Conservation (phyloP, 257 asterid species). For the Pogostemon cablin region DNA sequence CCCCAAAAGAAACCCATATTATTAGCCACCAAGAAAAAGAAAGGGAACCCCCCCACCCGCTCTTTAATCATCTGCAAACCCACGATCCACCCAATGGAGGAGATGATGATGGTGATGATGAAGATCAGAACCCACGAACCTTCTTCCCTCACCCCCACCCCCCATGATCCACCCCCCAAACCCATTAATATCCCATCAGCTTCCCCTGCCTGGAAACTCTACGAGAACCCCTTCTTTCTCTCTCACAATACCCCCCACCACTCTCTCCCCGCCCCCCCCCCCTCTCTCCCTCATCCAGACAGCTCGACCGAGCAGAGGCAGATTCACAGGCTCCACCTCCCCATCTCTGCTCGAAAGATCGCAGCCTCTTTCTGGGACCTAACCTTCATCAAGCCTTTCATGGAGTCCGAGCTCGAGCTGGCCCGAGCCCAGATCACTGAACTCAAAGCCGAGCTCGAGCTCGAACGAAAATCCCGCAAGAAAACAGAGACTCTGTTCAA, state of each 20-base stretch:
- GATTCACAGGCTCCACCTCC: constrained; percentile 75
- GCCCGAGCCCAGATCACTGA: constrained; percentile 51
- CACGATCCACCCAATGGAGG: constrained; percentile 48
- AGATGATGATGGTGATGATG: constrained; percentile 63
- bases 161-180: background rate
- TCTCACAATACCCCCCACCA: constrained; percentile 29
- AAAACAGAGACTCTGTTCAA: constrained; percentile 51
- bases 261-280: constrained; percentile 28
- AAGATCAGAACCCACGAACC: constrained; percentile 55
- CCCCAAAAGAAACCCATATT: constrained; percentile 26
- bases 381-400: constrained; percentile 58
- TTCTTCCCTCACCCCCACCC: constrained; percentile 20
- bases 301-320: constrained; percentile 31
- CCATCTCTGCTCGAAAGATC: constrained; percentile 65
- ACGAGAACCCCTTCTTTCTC: constrained; percentile 75
- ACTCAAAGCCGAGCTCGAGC: constrained; percentile 49
- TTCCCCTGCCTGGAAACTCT: constrained; percentile 76
- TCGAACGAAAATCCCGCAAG: constrained; percentile 53
- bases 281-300: constrained; percentile 22
- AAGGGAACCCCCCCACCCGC: background rate
- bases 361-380: constrained; percentile 81
- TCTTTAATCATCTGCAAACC: constrained; percentile 24
- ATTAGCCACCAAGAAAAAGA: constrained; percentile 14
- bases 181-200: constrained; percentile 25
- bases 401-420: constrained; percentile 69